Conservation (phyloP, 306 rosid species). For the Pyrus bretschneideri region DNA sequence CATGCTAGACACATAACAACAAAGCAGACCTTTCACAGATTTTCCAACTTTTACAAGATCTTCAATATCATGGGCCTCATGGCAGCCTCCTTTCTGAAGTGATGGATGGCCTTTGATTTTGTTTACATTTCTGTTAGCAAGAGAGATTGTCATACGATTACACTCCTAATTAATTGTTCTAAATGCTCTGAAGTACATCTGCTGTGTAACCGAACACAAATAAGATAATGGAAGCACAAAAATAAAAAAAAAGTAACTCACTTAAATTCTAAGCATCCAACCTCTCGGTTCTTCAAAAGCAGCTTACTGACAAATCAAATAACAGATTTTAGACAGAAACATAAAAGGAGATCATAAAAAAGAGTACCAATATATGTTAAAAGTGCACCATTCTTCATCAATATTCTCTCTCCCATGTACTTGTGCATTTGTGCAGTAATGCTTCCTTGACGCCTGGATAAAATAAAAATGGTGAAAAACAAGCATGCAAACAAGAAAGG, state of each 20-base stretch:
- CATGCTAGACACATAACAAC: conserved; percentile 1
- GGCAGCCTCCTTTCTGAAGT: conserved; percentile 86
- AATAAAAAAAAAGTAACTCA: conserved; percentile 36
- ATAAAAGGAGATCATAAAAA: background rate
- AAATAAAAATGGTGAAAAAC: background rate
- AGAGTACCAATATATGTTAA: background rate
- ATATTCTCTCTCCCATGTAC: conserved; percentile 54
- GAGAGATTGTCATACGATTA: background rate
- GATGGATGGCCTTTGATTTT: conserved; percentile 81
- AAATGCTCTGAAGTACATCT: background rate
- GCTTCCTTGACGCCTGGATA: conserved; percentile 81
- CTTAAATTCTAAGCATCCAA: conserved; percentile 81
- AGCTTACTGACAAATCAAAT: conserved; percentile 52
- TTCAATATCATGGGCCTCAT: conserved; percentile 87
- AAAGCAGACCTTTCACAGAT: conserved; percentile 56
- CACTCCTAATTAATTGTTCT: background rate
- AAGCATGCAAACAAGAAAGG: conserved; percentile 7
- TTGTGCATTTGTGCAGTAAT: conserved; percentile 78
- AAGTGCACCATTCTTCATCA: conserved; percentile 75
- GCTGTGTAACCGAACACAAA: background rate
- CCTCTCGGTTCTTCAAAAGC: conserved; percentile 48
- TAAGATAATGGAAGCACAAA: background rate
- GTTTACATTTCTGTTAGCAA: conserved; percentile 48
- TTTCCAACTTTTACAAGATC: conserved; percentile 86
- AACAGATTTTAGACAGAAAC: conserved; percentile 21